These are phyloP conservation scores for Leptographium procerum DNA, from an alignment of 2,329 filamentous ascomycete species.

Conservation along the genomic window DNA sequence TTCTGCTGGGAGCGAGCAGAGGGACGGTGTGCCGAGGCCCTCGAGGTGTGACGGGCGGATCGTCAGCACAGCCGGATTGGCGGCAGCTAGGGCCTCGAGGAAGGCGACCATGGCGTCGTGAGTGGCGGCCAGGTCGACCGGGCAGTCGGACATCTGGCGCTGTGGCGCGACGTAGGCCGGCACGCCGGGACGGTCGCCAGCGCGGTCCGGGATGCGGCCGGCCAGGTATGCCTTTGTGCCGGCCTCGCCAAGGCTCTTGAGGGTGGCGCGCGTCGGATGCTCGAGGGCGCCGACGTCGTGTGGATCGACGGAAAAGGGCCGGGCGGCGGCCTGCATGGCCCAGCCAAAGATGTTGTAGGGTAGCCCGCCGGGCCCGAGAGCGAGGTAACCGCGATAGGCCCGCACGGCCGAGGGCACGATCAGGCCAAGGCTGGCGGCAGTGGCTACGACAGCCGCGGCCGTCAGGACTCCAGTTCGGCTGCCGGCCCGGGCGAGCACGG, in stretches of 20 bases:
- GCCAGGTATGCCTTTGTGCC: background rate
- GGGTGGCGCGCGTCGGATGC: background rate
- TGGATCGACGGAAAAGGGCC: conserved; percentile 16
- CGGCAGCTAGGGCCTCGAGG: conserved; percentile 13
- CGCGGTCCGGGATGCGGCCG: conserved; percentile 10
- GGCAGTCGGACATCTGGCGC: conserved; percentile 22
- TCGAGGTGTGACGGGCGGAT: conserved; percentile 20
- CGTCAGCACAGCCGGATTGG: conserved; percentile 18
- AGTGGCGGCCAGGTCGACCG: conserved; percentile 2
- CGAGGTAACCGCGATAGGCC: conserved; percentile 28
- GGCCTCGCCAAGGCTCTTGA: background rate
- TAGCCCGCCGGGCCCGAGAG: conserved; percentile 31
- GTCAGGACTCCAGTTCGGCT: background rate
- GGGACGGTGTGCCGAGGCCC: conserved; percentile 18
- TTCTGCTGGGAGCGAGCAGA: background rate
- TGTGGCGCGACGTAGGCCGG: conserved; percentile 26
- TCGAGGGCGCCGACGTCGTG: background rate
- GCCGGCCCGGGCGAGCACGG: background rate
- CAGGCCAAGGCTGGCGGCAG: conserved; percentile 3
- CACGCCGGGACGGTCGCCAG: conserved; percentile 19
- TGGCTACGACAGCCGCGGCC: conserved; percentile 2
- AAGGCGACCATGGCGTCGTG: conserved; percentile 16
- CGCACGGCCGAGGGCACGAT: conserved; percentile 14
- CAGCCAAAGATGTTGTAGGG: conserved; percentile 31
- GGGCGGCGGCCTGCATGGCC: conserved; percentile 21